These are phyloP conservation scores for Protomyces lactucae-debilis DNA, from an alignment of 1,139 yeast species.

Conservation along the genomic window DNA sequence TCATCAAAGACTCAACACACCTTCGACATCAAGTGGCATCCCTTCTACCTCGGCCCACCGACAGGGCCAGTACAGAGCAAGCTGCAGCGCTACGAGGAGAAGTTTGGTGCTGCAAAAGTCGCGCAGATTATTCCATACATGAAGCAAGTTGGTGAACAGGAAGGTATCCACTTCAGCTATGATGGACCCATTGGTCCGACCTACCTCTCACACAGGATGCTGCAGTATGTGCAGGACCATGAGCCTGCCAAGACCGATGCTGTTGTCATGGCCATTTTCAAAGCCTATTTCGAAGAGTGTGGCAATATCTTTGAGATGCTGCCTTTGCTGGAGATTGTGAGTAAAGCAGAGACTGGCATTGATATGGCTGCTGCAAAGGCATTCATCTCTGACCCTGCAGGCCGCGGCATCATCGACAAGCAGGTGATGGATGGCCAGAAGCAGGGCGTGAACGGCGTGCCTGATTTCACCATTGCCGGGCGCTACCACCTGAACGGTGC, in stretches of 20 bases:
- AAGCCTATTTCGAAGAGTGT: slow-evolving; percentile 26
- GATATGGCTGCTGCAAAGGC: slow-evolving; percentile 26
- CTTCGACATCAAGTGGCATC: slow-evolving; percentile 30
- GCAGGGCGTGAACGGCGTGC: slow-evolving; percentile 30
- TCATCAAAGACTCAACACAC: not conserved
- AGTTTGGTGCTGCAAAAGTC: slow-evolving; percentile 29
- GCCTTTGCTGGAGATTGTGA: not conserved
- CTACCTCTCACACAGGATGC: slow-evolving; percentile 28
- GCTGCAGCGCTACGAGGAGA: slow-evolving; percentile 11
- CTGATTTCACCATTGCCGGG: slow-evolving; percentile 29
- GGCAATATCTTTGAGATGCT: slow-evolving; percentile 27
- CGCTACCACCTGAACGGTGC: slow-evolving; percentile 29
- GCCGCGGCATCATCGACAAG: slow-evolving; percentile 17
- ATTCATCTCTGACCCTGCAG: slow-evolving; percentile 24
- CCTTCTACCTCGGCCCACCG: slow-evolving; percentile 31
- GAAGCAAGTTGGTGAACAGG: slow-evolving; percentile 22
- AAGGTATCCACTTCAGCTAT: slow-evolving; percentile 28
- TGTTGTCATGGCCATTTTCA: slow-evolving; percentile 29
- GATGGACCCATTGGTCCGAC: slow-evolving; percentile 30
- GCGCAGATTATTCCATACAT: slow-evolving; percentile 27
- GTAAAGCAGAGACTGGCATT: slow-evolving; percentile 1
- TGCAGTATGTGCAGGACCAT: slow-evolving; percentile 27
- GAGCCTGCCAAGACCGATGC: slow-evolving; percentile 29
- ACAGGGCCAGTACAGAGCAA: slow-evolving; percentile 8
- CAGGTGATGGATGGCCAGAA: slow-evolving; percentile 19